Percentiles rank a stretch among this genome's conserved stretches.
phyloP scores from a whole-genome alignment of 75 land plant genomes.

The Larix kaempferi region DNA sequence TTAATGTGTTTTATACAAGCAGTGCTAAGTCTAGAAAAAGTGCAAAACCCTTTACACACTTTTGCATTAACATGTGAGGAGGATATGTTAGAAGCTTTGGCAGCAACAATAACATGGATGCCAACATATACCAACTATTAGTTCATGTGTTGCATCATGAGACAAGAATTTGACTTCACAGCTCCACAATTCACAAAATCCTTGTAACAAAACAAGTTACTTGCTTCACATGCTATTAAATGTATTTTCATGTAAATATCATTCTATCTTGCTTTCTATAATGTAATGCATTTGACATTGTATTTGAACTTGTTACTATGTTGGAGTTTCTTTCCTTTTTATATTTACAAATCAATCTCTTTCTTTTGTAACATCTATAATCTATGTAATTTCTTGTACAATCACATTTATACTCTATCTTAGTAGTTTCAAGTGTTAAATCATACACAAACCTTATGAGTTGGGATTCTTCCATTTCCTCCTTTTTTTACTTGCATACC shows the following conservation, averaged over 20 bases:
- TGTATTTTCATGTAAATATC: neutral
- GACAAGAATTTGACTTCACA: conserved; percentile 61
- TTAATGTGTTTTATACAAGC: conserved; percentile 27
- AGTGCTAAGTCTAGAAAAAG: conserved; percentile 27
- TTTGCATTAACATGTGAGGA: conserved; percentile 67
- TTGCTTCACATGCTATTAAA: neutral
- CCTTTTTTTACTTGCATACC: too few species aligned
- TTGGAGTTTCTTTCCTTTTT: neutral
- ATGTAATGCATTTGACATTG: neutral
- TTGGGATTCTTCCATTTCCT: too few species aligned
- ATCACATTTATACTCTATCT: too few species aligned
- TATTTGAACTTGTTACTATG: neutral
- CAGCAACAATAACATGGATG: conserved; percentile 56
- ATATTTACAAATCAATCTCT: neutral
- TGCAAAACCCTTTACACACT: conserved; percentile 28
- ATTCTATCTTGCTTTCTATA: neutral
- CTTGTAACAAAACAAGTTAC: conserved; percentile 15
- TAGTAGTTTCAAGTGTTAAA: too few species aligned
- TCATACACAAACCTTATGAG: too few species aligned
- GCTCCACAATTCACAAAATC: conserved; percentile 70
- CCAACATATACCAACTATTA: conserved; percentile 68
- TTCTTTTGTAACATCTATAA: neutral
- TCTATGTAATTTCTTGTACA: neutral
- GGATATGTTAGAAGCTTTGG: conserved; percentile 55
- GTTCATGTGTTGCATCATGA: conserved; percentile 71